phyloP scores from a whole-genome alignment of 129 eudicot genomes.

The sunflower (Helianthus annuus) region DNA sequence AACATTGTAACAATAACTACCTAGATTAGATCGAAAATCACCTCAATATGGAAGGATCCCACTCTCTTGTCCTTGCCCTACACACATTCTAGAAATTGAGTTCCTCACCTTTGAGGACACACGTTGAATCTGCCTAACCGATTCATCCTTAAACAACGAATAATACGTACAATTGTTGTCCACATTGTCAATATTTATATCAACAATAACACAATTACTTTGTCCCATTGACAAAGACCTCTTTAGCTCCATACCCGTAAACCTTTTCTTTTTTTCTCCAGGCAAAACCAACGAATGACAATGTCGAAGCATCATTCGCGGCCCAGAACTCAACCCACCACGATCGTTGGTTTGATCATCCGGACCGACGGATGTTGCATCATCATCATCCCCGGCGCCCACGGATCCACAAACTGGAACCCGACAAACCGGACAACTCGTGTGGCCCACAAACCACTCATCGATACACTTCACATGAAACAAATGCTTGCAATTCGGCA shows the following conservation, averaged over 20 bases:
- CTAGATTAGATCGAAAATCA: not conserved
- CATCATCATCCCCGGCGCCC: conserved; percentile 12
- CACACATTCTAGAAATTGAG: conserved; percentile 39
- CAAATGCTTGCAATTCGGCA: conserved; percentile 56
- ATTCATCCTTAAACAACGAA: conserved; percentile 28
- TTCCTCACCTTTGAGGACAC: conserved; percentile 33
- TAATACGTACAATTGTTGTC: conserved; percentile 10
- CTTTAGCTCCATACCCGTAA: conserved; percentile 39
- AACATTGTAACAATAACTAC: conserved; percentile 8
- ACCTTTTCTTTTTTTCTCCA: conserved; percentile 22
- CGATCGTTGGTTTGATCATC: not conserved
- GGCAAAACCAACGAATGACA: conserved; percentile 43
- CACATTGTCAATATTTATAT: conserved; percentile 31
- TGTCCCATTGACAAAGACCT: conserved; percentile 67
- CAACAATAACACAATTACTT: conserved; percentile 35
- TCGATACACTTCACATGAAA: conserved; percentile 62
- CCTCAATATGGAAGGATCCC: conserved; percentile 48
- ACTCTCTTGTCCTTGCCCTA: conserved; percentile 35
- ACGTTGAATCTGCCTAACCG: conserved; percentile 33
- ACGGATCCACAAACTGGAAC: conserved; percentile 22
- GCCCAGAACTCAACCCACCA: conserved; percentile 4
- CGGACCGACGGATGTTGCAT: not conserved
- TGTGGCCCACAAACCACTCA: conserved; percentile 49
- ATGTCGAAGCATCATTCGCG: conserved; percentile 29
- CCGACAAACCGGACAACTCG: conserved; percentile 61